These are phyloP conservation scores for Adansonia madagascariensis DNA, from an alignment of 441 rosid species.

Conservation along the genomic window DNA sequence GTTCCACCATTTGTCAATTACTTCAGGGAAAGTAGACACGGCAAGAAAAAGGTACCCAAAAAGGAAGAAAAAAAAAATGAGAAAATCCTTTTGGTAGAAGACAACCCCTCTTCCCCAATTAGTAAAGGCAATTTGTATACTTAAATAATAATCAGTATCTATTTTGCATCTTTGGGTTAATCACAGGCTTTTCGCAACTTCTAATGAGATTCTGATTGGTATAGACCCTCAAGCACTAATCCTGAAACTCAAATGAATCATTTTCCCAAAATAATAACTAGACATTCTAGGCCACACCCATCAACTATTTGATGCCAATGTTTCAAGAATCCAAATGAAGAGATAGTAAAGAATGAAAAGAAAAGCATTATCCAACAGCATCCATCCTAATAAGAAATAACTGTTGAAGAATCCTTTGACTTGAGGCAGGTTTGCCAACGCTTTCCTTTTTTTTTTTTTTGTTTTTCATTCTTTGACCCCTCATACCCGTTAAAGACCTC, in stretches of 20 bases:
- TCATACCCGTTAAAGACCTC: background rate
- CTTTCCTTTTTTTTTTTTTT: too few relatives aligned
- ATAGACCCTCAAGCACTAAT: background rate
- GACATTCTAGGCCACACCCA: background rate
- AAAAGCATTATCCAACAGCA: conserved; percentile 15
- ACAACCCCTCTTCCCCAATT: background rate
- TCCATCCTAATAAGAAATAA: background rate
- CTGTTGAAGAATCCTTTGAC: background rate
- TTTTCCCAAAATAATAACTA: background rate
- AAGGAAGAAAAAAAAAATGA: too few relatives aligned
- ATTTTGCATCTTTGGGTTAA: background rate
- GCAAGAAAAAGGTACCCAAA: background rate
- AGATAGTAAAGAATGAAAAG: background rate
- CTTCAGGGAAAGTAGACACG: background rate
- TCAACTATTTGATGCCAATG: background rate
- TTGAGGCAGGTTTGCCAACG: background rate
- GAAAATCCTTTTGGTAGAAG: background rate
- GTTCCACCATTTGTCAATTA: background rate
- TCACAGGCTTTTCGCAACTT: background rate
- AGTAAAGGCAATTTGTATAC: background rate
- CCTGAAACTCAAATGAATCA: background rate
- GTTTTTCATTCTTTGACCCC: too few relatives aligned
- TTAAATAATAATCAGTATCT: background rate
- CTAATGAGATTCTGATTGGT: background rate
- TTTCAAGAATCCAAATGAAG: background rate